Percentiles rank a stretch among this genome's conserved stretches.
Evolutionary conservation across 257 asterid species (phyloP).

Genomic region (Orobanche coerulescens): DNA sequence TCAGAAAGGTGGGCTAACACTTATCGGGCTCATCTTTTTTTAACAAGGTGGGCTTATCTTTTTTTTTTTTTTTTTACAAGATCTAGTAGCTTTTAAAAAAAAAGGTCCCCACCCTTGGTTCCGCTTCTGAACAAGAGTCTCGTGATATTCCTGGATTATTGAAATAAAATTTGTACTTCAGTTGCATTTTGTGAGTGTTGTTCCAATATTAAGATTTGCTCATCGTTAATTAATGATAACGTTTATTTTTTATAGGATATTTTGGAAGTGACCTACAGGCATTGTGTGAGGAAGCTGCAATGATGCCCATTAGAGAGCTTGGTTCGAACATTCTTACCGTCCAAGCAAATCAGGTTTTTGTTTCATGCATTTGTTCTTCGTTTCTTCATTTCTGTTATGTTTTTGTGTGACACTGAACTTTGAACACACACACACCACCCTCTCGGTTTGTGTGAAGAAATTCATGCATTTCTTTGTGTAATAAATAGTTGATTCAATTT

Average conservation of each 20-base stretch:
- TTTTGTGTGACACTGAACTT: too few relatives aligned
- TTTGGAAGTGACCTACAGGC: conserved; percentile 97
- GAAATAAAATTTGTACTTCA: not conserved
- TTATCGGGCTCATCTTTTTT: too few relatives aligned
- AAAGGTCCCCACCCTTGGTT: too few relatives aligned
- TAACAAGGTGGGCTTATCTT: too few relatives aligned
- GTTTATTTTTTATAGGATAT: conserved; percentile 48
- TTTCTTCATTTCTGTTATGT: not conserved
- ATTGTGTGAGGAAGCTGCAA: conserved; percentile 93
- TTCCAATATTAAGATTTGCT: conserved; percentile 9
- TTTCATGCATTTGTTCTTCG: not conserved
- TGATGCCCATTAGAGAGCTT: conserved; percentile 98
- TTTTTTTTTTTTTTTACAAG: too few relatives aligned
- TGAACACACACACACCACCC: not conserved
- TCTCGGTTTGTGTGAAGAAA: too few relatives aligned
- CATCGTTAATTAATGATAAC: not conserved
- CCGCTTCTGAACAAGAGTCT: not conserved
- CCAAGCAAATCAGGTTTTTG: conserved; percentile 62
- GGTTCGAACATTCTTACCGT: conserved; percentile 75
- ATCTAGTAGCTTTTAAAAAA: too few relatives aligned
- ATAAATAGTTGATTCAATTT: not conserved
- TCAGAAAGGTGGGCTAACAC: too few relatives aligned
- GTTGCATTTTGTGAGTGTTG: not conserved
- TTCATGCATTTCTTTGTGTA: not conserved
- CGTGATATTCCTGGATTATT: not conserved